A percentile compares a stretch with the other conserved stretches of the same genome.
phyloP scores from a whole-genome alignment of 495 filamentous ascomycete species.

The Penicillium verhagenii region DNA sequence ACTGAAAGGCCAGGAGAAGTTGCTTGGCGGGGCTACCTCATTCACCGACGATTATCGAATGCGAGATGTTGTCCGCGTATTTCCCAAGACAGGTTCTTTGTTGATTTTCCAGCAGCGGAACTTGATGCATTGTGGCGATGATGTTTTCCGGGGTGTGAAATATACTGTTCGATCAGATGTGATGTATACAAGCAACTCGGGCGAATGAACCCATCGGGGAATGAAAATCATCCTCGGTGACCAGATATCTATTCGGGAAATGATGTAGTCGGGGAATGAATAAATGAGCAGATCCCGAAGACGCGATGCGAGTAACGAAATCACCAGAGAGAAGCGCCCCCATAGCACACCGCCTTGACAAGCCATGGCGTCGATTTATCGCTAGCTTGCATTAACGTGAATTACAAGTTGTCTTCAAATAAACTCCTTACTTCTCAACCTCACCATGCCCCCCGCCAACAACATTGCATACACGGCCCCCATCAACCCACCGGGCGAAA shows the following conservation, averaged over 20 bases:
- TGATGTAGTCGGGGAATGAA: too few relatives aligned
- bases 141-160: conserved; percentile 70
- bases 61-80: conserved; percentile 54
- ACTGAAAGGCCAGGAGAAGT: conserved; percentile 6
- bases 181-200: conserved; percentile 64
- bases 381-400: too few relatives aligned
- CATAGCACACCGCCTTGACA: too few relatives aligned
- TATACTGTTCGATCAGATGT: conserved; percentile 77
- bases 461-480: conserved; percentile 49
- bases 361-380: too few relatives aligned
- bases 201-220: neutral
- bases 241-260: too few relatives aligned
- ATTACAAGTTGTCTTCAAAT: neutral
- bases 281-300: too few relatives aligned
- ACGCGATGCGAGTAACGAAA: neutral
- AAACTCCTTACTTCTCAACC: neutral
- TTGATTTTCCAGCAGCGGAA: conserved; percentile 74
- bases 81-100: conserved; percentile 68
- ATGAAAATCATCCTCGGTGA: too few relatives aligned
- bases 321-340: too few relatives aligned
- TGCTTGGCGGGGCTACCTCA: conserved; percentile 61
- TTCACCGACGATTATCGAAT: conserved; percentile 50
- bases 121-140: conserved; percentile 71
- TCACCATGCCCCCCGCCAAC: conserved; percentile 27
- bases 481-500: conserved; percentile 48